phyloP scores from a whole-genome alignment of 208 protist species.

The Wallacemonas sp. region DNA sequence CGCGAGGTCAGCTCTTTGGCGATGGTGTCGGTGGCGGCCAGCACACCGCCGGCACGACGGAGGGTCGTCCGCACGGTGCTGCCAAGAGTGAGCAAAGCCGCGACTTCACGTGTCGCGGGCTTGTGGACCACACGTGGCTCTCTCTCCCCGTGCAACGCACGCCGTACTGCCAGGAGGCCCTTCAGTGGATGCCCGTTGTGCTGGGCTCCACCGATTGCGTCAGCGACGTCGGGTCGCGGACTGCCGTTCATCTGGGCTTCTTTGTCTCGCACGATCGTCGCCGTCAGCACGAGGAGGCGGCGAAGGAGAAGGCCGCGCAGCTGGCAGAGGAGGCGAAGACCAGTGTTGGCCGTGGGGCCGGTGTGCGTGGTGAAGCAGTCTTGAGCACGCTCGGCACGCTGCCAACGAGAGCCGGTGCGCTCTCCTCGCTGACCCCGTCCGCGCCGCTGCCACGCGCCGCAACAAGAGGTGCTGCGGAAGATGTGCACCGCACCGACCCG shows the following conservation, averaged over 20 bases:
- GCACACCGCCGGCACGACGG: not conserved
- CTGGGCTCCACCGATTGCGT: slow-evolving; percentile 69
- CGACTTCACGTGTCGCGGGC: slow-evolving; percentile 44
- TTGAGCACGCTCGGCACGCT: slow-evolving; percentile 18
- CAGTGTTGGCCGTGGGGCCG: not conserved
- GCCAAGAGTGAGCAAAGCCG: slow-evolving; percentile 16
- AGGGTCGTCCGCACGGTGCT: not conserved
- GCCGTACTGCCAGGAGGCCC: slow-evolving; percentile 49
- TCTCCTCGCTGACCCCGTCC: slow-evolving; percentile 19
- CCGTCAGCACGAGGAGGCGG: slow-evolving; percentile 1
- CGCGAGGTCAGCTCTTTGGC: slow-evolving; percentile 11
- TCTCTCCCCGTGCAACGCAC: slow-evolving; percentile 55
- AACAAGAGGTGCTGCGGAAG: too few species aligned
- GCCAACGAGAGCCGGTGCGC: slow-evolving; percentile 29
- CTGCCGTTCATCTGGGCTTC: slow-evolving; percentile 67
- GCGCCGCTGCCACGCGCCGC: not conserved
- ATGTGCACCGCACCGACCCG: too few species aligned
- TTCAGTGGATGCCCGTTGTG: slow-evolving; percentile 75
- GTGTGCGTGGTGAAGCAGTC: not conserved
- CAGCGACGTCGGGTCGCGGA: slow-evolving; percentile 65
- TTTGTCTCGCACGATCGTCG: slow-evolving; percentile 28
- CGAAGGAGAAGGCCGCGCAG: slow-evolving; percentile 11
- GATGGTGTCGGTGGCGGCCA: slow-evolving; percentile 1
- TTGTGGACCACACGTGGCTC: slow-evolving; percentile 76
- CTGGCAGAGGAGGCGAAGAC: slow-evolving; percentile 1